Percentiles rank a stretch among this genome's conserved stretches.
phyloP scores from a whole-genome alignment of 2,329 filamentous ascomycete genomes.

The Penicillium sumatraense region DNA sequence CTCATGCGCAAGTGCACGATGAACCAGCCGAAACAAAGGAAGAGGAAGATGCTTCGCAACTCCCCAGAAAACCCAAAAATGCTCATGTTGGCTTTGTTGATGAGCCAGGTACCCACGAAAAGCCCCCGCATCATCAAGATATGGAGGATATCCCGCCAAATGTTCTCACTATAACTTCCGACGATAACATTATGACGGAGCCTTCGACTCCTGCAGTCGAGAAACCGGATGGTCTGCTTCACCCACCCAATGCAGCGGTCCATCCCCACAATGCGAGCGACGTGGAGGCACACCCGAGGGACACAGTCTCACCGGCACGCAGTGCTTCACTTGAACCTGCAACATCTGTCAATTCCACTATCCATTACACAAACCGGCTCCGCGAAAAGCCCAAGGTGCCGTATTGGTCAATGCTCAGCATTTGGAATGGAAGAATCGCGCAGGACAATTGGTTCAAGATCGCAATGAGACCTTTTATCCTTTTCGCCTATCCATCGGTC shows the following conservation, averaged over 20 bases:
- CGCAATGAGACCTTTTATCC: slow-evolving; percentile 77
- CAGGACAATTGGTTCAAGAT: slow-evolving; percentile 80
- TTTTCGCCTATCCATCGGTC: slow-evolving; percentile 85
- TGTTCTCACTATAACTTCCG: neutral
- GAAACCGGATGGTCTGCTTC: slow-evolving; percentile 18
- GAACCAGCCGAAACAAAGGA: slow-evolving; percentile 16
- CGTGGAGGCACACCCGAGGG: slow-evolving; percentile 32
- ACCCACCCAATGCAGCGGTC: slow-evolving; percentile 12
- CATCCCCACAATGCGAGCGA: slow-evolving; percentile 22
- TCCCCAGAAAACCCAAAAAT: slow-evolving; percentile 38
- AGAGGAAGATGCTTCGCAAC: slow-evolving; percentile 12
- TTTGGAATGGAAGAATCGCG: slow-evolving; percentile 78
- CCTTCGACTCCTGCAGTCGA: slow-evolving; percentile 11
- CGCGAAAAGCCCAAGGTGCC: slow-evolving; percentile 70
- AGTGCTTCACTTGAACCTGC: slow-evolving; percentile 37
- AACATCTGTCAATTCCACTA: slow-evolving; percentile 30
- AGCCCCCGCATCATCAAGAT: neutral
- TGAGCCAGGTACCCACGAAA: slow-evolving; percentile 16
- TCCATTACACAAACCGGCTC: slow-evolving; percentile 71
- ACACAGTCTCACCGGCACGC: slow-evolving; percentile 32
- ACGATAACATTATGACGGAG: slow-evolving; percentile 6
- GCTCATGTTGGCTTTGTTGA: slow-evolving; percentile 64
- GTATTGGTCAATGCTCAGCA: slow-evolving; percentile 73
- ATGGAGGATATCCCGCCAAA: slow-evolving; percentile 6
- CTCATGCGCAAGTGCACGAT: slow-evolving; percentile 25